These are phyloP conservation scores for Poa pratensis DNA, from an alignment of 176 grass and related monocot genomes.

Conservation along the genomic window DNA sequence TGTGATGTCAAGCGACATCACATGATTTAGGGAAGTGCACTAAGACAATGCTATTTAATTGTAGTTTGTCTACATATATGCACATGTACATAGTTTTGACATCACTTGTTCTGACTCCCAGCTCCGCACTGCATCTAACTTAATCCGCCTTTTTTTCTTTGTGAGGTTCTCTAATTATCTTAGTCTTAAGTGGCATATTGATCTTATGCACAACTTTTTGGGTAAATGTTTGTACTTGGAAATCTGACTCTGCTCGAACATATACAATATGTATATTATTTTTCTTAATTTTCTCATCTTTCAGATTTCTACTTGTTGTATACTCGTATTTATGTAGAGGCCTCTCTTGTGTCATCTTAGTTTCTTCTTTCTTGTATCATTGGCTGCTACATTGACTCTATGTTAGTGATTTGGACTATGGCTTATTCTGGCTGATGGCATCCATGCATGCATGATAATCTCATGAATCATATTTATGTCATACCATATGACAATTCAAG, in stretches of 20 bases:
- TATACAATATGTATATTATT: not conserved
- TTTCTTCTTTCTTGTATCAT: not conserved
- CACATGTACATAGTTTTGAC: too few species aligned
- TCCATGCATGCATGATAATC: not conserved
- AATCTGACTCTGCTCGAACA: not conserved
- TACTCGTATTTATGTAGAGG: not conserved
- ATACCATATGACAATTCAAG: conserved; percentile 5
- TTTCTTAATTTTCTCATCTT: conserved; percentile 15
- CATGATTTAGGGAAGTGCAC: too few species aligned
- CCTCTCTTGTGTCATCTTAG: not conserved
- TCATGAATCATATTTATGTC: conserved; percentile 13
- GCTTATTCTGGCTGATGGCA: conserved; percentile 2
- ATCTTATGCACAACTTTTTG: not conserved
- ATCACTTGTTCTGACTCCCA: too few species aligned
- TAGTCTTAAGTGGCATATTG: not conserved
- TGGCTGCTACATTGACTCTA: not conserved
- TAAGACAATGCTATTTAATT: too few species aligned
- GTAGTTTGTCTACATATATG: too few species aligned
- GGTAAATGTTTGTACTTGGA: not conserved
- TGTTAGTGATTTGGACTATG: not conserved
- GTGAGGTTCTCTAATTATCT: conserved; percentile 1
- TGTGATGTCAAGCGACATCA: too few species aligned
- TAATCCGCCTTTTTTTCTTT: not conserved
- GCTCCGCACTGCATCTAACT: not conserved
- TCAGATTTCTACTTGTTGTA: conserved; percentile 3